Base-by-base conservation (phyloP, 2,329 filamentous ascomycete genomes). In the Penicillium sp. region DNA sequence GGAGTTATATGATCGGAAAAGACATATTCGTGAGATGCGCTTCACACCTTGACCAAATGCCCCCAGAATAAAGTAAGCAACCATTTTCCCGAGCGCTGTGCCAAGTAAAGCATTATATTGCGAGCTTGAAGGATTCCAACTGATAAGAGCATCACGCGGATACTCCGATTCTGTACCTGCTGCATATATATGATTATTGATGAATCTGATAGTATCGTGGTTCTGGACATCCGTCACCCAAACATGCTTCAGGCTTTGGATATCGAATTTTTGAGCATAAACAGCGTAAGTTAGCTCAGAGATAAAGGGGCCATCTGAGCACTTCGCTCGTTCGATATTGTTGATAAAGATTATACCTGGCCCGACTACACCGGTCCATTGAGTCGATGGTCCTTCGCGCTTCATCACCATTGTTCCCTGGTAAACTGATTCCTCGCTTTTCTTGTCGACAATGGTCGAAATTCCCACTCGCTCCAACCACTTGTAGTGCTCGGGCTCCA, bases 71-170 rank as follows among this genome's bases (percentile, higher is more conserved):
- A 57, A 39, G 8, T 43, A 38, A 0, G 31, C 45, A 11, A 52
- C 40, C 11, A 51, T 24, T 18, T 55, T 57, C 22, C 54, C 57
- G 24, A 59, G 40, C 3, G 51, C 40, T 14, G 47, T 55, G 10
- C 57, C 57, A 42, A 59, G 45, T 27, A 57, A 27, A 24, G 40
- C 48, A 8, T 48, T 50, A 13, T 36, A 57, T 21, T 49, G 51
- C 0, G 44, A 14, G 10, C 47, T 38, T 21, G 46, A 34, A 21
- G 52, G 10, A 21, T 47, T 34, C 55, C 57, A 59, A 11, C 39
- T 43, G 13, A 32, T 32, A 2, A 40, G 14, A 16, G 38, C 40
- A 11, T 27, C 27, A 10, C 18, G 14, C 3, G n/a, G 32, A 32
- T 29, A n/a, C 7, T 1, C 11, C 18, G 27, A 18, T 11, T 16